phyloP scores from a whole-genome alignment of 2,329 filamentous ascomycete species.

The Neofusicoccum cordaticola region DNA sequence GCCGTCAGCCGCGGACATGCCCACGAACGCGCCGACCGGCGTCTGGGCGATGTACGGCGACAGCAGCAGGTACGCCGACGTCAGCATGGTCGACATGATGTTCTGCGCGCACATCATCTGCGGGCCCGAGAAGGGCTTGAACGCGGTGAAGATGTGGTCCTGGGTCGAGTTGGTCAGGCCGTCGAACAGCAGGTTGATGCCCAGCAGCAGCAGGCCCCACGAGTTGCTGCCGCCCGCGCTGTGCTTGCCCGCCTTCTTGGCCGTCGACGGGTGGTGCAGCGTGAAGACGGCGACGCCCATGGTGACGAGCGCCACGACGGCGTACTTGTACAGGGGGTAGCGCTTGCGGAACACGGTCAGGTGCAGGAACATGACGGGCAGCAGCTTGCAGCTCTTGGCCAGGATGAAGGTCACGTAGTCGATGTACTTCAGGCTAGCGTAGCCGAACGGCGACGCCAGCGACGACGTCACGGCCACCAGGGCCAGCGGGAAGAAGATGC shows the following conservation, averaged over 20 bases:
- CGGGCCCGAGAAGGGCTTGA: conserved; percentile 78
- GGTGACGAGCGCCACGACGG: conserved; percentile 87
- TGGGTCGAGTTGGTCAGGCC: conserved; percentile 95
- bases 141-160: conserved; percentile 81
- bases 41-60: conserved; percentile 77
- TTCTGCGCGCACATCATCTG: conserved; percentile 99
- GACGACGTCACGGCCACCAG: conserved; percentile 85
- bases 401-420: conserved; percentile 98
- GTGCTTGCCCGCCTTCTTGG: conserved; percentile 38
- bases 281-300: conserved; percentile 93
- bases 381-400: conserved; percentile 95
- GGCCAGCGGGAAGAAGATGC: conserved; percentile 73
- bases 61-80: conserved; percentile 69
- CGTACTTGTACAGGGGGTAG: conserved; percentile 95
- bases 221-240: conserved; percentile 57
- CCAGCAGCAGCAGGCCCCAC: conserved; percentile 80
- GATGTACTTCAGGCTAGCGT: conserved; percentile 86
- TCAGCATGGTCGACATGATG: conserved; percentile 77
- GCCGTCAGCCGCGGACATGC: conserved; percentile 44
- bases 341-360: conserved; percentile 83
- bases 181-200: conserved; percentile 90
- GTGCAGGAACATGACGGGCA: conserved; percentile 98
- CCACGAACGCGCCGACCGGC: conserved; percentile 40
- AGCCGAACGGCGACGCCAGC: conserved; percentile 92
- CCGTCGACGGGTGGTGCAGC: conserved; percentile 63